phyloP scores from a whole-genome alignment of 192 early-diverging fungal genomes.

The Mortierella claussenii region DNA sequence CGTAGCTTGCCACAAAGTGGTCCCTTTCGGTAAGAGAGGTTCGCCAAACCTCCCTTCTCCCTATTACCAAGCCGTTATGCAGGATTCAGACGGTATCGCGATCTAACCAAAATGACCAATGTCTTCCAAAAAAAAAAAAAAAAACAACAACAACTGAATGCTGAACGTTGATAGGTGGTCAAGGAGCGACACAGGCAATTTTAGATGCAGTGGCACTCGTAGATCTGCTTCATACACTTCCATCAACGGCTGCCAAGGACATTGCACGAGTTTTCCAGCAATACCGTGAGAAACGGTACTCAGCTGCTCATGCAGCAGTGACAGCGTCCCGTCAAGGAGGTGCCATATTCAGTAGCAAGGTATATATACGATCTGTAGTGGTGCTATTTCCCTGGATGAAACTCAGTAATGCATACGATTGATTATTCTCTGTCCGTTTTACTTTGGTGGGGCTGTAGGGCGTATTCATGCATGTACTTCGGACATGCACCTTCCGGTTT shows the following conservation, averaged over 20 bases:
- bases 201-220: slow-evolving; percentile 6
- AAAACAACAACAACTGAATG: too few species aligned
- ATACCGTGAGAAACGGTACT: neutral
- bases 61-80: neutral
- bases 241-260: slow-evolving; percentile 1
- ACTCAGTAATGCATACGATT: too few species aligned
- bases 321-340: slow-evolving; percentile 12
- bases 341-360: neutral
- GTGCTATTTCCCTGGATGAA: too few species aligned
- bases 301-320: neutral
- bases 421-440: neutral
- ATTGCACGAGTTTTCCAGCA: neutral
- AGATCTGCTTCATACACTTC: neutral
- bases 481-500: neutral
- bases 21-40: slow-evolving; percentile 11
- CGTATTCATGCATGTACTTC: neutral
- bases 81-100: too few species aligned
- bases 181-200: slow-evolving; percentile 12
- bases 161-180: slow-evolving; percentile 1
- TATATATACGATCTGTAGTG: neutral
- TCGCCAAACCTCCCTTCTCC: neutral
- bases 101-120: too few species aligned
- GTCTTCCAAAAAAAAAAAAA: too few species aligned
- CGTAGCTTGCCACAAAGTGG: slow-evolving; percentile 13
- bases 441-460: neutral